Base-by-base conservation (phyloP, 108 stramenopile species). In the Pelagomonas calceolata region DNA sequence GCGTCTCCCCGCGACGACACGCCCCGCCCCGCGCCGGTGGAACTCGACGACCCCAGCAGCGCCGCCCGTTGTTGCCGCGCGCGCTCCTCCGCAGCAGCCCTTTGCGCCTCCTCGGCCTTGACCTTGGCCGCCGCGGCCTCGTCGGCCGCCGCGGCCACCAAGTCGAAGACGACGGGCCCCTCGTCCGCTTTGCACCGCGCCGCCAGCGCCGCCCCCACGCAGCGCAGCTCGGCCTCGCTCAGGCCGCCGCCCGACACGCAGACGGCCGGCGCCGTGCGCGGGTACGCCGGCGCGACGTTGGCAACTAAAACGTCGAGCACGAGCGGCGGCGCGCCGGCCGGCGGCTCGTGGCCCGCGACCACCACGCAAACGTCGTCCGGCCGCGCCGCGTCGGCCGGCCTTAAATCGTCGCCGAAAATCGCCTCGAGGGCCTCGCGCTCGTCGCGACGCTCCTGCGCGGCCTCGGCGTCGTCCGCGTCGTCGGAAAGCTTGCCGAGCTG, bases 401-500 rank as follows among this genome's bases (percentile, higher is more conserved):
- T 5, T 12, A 43, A 12, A 5, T 43, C 39, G 34, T 68, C 68
- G 16, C 33, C 68, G 68, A 44, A 68, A n/a, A 68, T 68, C 30
- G 34, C 35, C 68, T 68, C 43, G 36, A 68, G 30, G 5, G 39
- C 68, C 14, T 68, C 68, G 36, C 26, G 32, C 68, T 68, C 68
- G 17, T 21, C 69, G 30, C 30, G 46, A 4, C 69, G 30, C 33
- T 33, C 36, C 4, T 30, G 15, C 33, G 36, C 68, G 29, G 36
- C 34, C 30, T 36, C 30, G 12, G 32, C 30, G 67, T 67, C 26
- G 26, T 30, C 31, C 32, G 34, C 67, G 26, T 9, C 5, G 32
- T 44, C 68, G 36, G 36, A 35, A 29, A n/a, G 30, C 21, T 43
- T 35, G 10, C 39, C 35, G 26, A 12, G 34, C 21, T 39, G 14